phyloP scores from a whole-genome alignment of 306 rosid genomes.

The Myrica gale region DNA sequence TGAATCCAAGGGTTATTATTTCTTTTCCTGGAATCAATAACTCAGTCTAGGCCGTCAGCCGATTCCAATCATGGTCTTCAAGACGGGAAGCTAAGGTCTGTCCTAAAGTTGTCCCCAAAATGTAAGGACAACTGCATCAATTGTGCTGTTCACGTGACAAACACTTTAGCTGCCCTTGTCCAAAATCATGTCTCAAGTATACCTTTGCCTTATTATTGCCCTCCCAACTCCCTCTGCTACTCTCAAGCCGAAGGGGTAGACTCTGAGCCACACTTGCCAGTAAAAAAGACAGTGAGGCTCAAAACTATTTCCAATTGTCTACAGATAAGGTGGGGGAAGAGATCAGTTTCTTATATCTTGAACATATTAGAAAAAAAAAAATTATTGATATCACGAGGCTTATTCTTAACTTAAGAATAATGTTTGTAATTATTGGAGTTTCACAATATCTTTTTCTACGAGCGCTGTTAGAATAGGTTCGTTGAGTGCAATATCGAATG shows the following conservation, averaged over 20 bases:
- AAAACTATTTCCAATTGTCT: too few species aligned
- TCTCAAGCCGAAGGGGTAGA: background rate
- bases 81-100: constrained; percentile 32
- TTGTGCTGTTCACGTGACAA: constrained; percentile 27
- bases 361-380: background rate
- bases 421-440: too few species aligned
- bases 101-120: constrained; percentile 36
- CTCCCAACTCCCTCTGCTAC: background rate
- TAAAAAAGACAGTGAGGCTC: too few species aligned
- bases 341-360: background rate
- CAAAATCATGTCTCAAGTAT: constrained; percentile 15
- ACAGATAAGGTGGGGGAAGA: too few species aligned
- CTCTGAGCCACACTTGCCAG: background rate
- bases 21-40: background rate
- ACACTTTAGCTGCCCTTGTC: constrained; percentile 37
- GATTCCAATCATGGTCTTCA: constrained; percentile 23
- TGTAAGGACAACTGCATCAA: constrained; percentile 28
- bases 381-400: background rate
- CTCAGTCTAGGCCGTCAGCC: constrained; percentile 5
- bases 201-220: background rate
- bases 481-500: too few species aligned
- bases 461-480: too few species aligned
- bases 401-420: too few species aligned
- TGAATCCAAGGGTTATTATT: constrained; percentile 10
- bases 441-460: too few species aligned